Evolutionary conservation across 768 basidiomycete species (phyloP).

Genomic region (Crepidotus variabilis): DNA sequence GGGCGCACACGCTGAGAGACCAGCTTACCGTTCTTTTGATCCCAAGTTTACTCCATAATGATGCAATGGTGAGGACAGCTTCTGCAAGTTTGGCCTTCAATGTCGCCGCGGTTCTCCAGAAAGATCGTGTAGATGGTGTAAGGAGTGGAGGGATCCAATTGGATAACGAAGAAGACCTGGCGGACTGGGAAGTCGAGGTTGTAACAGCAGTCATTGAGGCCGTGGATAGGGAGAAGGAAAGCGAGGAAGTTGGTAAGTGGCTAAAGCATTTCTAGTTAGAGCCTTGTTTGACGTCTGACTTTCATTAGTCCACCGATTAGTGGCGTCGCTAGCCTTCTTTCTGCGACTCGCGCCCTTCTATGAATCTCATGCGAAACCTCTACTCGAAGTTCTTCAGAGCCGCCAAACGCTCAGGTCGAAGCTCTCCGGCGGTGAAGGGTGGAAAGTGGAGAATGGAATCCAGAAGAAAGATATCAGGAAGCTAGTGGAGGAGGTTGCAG

Average conservation of each 20-base stretch:
- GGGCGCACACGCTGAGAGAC: constrained; percentile 21
- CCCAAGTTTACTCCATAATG: constrained; percentile 62
- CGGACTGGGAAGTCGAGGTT: constrained; percentile 86
- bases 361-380: constrained; percentile 43
- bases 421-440: constrained; percentile 40
- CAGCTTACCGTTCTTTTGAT: constrained; percentile 56
- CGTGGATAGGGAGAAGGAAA: constrained; percentile 62
- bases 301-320: constrained; percentile 70
- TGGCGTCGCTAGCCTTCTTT: constrained; percentile 74
- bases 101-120: constrained; percentile 63
- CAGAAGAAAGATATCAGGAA: constrained; percentile 64
- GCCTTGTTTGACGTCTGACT: background rate
- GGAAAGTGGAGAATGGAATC: constrained; percentile 47
- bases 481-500: constrained; percentile 62
- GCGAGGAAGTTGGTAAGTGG: constrained; percentile 76
- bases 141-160: constrained; percentile 23
- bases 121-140: constrained; percentile 43
- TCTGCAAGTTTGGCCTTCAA: constrained; percentile 85
- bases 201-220: constrained; percentile 82
- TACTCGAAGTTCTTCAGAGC: constrained; percentile 73
- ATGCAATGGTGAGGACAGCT: constrained; percentile 66
- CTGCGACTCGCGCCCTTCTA: constrained; percentile 73
- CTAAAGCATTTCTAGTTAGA: constrained; percentile 3
- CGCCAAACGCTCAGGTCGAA: constrained; percentile 55
- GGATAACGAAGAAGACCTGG: constrained; percentile 48